Conservation (phyloP, 306 rosid species). For the Trifolium subterraneum region DNA sequence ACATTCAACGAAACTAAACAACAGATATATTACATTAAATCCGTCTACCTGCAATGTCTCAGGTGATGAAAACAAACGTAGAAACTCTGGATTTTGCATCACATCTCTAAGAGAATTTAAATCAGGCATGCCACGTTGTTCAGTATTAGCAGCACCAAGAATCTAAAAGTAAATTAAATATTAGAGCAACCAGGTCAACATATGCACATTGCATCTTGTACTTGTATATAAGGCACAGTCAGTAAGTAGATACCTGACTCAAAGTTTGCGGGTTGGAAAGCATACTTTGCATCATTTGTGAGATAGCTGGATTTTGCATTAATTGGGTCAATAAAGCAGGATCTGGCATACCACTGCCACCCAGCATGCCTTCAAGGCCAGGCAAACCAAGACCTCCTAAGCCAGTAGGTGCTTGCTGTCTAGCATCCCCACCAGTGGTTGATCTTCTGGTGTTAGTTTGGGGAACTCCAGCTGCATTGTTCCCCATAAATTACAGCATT, state of each 20-base stretch:
- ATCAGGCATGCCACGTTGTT: conserved; percentile 72
- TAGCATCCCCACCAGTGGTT: conserved; percentile 59
- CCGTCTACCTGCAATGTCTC: conserved; percentile 84
- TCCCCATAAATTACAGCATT: conserved; percentile 32
- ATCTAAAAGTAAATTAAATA: conserved; percentile 50
- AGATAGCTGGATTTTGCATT: conserved; percentile 87
- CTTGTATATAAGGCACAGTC: not conserved
- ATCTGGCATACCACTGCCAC: conserved; percentile 61
- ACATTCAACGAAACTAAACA: conserved; percentile 25
- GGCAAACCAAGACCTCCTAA: conserved; percentile 69
- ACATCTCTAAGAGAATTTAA: conserved; percentile 78
- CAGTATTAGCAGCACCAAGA: conserved; percentile 66
- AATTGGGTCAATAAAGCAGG: conserved; percentile 62
- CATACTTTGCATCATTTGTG: conserved; percentile 85
- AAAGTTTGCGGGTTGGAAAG: conserved; percentile 78
- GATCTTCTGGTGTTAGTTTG: conserved; percentile 61
- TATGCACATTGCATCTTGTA: conserved; percentile 28
- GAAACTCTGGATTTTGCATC: conserved; percentile 83
- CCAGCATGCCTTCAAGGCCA: conserved; percentile 65
- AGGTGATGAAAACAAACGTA: conserved; percentile 76
- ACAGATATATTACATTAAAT: conserved; percentile 30
- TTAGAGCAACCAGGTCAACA: conserved; percentile 38
- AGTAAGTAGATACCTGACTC: conserved; percentile 64
- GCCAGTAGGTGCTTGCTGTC: conserved; percentile 62
- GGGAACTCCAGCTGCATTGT: conserved; percentile 61